phyloP scores from a whole-genome alignment of 2,329 filamentous ascomycete genomes.

The Nothomitra cinnamomea region DNA sequence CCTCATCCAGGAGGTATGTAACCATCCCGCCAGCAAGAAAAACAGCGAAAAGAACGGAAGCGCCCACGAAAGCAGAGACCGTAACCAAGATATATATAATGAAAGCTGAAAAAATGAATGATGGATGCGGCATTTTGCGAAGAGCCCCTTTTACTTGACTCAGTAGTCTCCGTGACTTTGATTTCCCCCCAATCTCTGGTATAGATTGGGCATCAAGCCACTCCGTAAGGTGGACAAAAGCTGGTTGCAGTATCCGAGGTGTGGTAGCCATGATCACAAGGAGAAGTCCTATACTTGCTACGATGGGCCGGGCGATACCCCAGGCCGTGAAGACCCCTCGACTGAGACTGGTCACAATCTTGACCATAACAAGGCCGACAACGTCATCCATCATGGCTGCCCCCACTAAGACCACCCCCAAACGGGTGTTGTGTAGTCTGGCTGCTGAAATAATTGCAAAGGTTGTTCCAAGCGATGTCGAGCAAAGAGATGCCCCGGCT shows the following conservation, averaged over 20 bases:
- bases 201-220: too few species aligned
- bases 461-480: conserved; percentile 57
- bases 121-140: not conserved
- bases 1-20: conserved; percentile 37
- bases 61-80: conserved; percentile 40
- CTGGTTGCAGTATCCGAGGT: not conserved
- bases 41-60: conserved; percentile 44
- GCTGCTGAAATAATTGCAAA: conserved; percentile 48
- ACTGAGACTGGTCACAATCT: conserved; percentile 53
- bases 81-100: conserved; percentile 33
- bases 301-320: conserved; percentile 31
- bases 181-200: not conserved
- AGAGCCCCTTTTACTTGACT: not conserved
- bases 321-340: conserved; percentile 17
- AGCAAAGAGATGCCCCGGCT: conserved; percentile 55
- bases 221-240: too few species aligned
- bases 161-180: not conserved
- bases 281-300: conserved; percentile 26
- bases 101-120: not conserved
- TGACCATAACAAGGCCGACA: conserved; percentile 58
- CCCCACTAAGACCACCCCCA: conserved; percentile 47
- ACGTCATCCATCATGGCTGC: conserved; percentile 76
- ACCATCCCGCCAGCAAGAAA: conserved; percentile 41
- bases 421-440: conserved; percentile 32
- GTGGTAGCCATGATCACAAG: not conserved